Percentiles rank a stretch among this genome's conserved stretches.
phyloP scores from a whole-genome alignment of 164 flowering plant genomes.

The Vitis rotundifolia region DNA sequence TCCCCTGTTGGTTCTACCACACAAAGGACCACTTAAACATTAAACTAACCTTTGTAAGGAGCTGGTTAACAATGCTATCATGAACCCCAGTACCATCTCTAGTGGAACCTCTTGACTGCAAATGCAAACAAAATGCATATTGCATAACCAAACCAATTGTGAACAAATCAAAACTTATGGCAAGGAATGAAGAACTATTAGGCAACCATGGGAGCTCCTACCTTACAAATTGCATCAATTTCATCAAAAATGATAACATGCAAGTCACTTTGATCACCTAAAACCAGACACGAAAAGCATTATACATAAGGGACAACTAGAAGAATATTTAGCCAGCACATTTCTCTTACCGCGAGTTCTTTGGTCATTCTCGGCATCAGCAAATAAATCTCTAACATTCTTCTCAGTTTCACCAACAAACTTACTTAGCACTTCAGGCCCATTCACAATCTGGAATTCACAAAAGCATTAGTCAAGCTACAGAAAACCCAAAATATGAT shows the following conservation, averaged over 20 bases:
- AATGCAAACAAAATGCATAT: neutral
- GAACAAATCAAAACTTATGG: no score
- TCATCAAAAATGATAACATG: slow-evolving; percentile 60
- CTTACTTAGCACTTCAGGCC: slow-evolving; percentile 55
- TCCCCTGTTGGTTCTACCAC: neutral
- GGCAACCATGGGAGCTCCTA: slow-evolving; percentile 10
- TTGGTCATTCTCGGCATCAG: slow-evolving; percentile 56
- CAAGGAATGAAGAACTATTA: neutral
- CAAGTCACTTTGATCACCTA: slow-evolving; percentile 54
- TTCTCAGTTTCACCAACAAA: slow-evolving; percentile 59
- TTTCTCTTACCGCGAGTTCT: slow-evolving; percentile 34
- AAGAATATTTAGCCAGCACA: neutral
- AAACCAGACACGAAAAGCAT: slow-evolving; percentile 2
- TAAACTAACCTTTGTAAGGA: slow-evolving; percentile 32
- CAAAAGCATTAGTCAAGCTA: neutral
- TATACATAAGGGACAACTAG: neutral
- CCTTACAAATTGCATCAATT: slow-evolving; percentile 62
- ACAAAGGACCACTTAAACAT: neutral
- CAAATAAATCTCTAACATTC: slow-evolving; percentile 52
- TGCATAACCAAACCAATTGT: neutral
- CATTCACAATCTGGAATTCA: slow-evolving; percentile 39
- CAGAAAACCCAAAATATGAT: neutral
- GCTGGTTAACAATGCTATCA: slow-evolving; percentile 43
- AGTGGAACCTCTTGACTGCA: slow-evolving; percentile 42
- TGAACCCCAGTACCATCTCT: slow-evolving; percentile 47